Evolutionary conservation across 2,329 filamentous ascomycete species (phyloP).

Genomic region (Sordariomycetes sp.): DNA sequence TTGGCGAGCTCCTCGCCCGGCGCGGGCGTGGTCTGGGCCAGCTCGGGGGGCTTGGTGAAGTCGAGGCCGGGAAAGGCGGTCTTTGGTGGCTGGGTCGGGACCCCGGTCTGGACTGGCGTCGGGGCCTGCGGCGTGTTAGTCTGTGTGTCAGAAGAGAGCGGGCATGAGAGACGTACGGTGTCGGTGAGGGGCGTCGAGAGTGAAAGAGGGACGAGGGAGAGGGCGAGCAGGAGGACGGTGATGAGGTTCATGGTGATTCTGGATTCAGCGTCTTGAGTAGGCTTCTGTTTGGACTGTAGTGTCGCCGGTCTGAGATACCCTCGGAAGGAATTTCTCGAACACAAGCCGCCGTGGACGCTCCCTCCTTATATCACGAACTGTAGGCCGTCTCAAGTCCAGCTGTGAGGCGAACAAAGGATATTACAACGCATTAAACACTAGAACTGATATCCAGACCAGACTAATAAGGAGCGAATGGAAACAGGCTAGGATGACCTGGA

Average conservation of each 20-base stretch:
- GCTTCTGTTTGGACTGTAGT: not conserved
- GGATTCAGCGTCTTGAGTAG: not conserved
- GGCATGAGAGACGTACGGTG: not conserved
- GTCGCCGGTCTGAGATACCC: not conserved
- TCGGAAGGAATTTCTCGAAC: no score
- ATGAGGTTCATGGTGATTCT: not conserved
- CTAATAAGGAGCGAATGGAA: no score
- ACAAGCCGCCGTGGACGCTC: not conserved
- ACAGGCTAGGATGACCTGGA: no score
- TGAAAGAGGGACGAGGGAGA: not conserved
- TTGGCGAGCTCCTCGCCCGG: not conserved
- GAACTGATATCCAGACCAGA: not conserved
- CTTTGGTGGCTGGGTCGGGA: not conserved
- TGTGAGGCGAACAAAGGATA: not conserved
- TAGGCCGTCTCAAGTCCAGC: not conserved
- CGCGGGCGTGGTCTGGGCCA: not conserved
- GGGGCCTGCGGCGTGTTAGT: not conserved
- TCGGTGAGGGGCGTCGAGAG: not conserved
- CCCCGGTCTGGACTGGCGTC: not conserved
- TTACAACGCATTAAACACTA: not conserved
- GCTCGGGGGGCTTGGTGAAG: conserved; percentile 4
- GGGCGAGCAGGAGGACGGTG: not conserved
- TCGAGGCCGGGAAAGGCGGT: conserved; percentile 2
- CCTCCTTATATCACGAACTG: not conserved
- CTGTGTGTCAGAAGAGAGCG: not conserved